phyloP scores from a whole-genome alignment of 495 filamentous ascomycete genomes.

The Xylaria venustula region DNA sequence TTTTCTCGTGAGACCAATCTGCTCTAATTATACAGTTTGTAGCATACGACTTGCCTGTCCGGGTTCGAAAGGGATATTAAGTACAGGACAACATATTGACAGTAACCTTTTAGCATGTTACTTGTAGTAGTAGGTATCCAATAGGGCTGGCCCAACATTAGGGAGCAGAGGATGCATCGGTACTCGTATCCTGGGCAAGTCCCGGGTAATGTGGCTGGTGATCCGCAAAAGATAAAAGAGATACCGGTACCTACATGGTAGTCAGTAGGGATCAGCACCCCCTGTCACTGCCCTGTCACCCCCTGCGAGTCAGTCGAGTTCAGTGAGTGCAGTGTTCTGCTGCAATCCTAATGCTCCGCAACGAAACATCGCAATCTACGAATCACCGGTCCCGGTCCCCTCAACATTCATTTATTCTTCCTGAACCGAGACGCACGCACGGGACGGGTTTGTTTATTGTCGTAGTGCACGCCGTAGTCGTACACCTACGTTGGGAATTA shows the following conservation, averaged over 20 bases:
- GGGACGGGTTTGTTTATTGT: background rate
- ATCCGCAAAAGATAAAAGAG: background rate
- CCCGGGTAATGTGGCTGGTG: slow-evolving; percentile 8
- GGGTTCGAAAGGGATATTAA: no score
- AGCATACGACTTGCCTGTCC: no score
- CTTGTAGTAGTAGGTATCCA: background rate
- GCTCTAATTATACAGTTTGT: background rate
- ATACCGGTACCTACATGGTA: background rate
- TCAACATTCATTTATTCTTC: background rate
- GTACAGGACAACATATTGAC: no score
- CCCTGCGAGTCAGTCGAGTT: slow-evolving; percentile 1
- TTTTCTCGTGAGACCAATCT: background rate
- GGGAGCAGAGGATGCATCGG: background rate
- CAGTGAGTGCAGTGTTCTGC: background rate
- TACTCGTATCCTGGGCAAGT: background rate
- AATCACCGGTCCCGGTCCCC: slow-evolving; percentile 1
- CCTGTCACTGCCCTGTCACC: no score
- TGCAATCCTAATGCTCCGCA: slow-evolving; percentile 5
- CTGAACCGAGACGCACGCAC: background rate
- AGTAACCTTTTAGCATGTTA: no score
- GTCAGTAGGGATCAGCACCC: no score
- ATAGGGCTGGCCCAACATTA: background rate
- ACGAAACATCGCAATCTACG: slow-evolving; percentile 2
- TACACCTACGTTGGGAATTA: no score
- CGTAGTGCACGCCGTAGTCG: no score